Conservation (phyloP, 2,329 filamentous ascomycete species). For the Phialocephala sp. region DNA sequence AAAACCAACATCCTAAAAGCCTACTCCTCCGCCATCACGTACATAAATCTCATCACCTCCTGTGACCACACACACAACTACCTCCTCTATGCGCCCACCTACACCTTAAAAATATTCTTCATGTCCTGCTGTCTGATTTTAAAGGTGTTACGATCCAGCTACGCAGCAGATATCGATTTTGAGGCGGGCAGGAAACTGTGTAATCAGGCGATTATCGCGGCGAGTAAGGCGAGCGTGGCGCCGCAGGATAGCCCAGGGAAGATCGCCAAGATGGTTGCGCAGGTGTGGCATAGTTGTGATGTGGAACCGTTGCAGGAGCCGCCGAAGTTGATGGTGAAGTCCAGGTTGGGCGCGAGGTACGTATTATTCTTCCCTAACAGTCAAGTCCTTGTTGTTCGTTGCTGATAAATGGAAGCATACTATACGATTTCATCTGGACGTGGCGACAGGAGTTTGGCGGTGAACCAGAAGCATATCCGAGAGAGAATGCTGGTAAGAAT, state of each 20-base stretch:
- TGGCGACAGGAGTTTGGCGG: conserved; percentile 24
- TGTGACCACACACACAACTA: conserved; percentile 15
- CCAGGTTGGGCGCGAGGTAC: conserved; percentile 20
- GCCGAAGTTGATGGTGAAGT: conserved; percentile 17
- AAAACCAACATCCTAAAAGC: conserved; percentile 24
- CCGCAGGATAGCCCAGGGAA: conserved; percentile 22
- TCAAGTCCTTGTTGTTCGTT: neutral
- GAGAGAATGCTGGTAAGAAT: neutral
- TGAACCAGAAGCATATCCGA: neutral
- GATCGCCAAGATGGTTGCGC: conserved; percentile 17
- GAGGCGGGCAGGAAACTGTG: conserved; percentile 14
- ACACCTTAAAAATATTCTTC: conserved; percentile 16
- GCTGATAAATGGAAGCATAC: conserved; percentile 9
- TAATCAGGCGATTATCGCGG: conserved; percentile 10
- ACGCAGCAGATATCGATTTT: conserved; percentile 19
- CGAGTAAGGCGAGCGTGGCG: conserved; percentile 3
- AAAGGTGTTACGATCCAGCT: conserved; percentile 24
- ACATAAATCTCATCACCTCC: conserved; percentile 18
- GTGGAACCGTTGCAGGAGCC: conserved; percentile 2
- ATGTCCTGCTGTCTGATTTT: conserved; percentile 19
- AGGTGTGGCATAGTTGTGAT: conserved; percentile 24
- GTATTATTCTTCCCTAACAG: neutral
- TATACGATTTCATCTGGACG: conserved; percentile 22
- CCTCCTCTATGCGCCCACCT: conserved; percentile 15
- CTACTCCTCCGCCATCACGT: conserved; percentile 15